These are phyloP conservation scores for Cyamopsis tetragonoloba DNA, from an alignment of 306 rosid genomes.

Conservation along the genomic window DNA sequence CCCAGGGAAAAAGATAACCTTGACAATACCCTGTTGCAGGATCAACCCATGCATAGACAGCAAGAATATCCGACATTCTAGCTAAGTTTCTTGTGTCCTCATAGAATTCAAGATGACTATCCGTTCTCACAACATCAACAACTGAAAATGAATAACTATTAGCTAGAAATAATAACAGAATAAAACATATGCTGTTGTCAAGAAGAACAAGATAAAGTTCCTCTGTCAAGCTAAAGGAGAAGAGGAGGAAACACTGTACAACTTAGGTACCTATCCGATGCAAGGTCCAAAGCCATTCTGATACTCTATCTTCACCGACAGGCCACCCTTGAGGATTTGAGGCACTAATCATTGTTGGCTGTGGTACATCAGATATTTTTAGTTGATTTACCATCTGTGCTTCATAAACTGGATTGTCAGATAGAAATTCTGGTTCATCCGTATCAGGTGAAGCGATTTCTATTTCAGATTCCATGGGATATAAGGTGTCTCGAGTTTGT, in stretches of 20 bases:
- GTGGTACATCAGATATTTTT: slow-evolving; percentile 72
- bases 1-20: slow-evolving; percentile 53
- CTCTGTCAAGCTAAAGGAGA: slow-evolving; percentile 5
- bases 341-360: slow-evolving; percentile 39
- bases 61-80: slow-evolving; percentile 98
- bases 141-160: slow-evolving; percentile 43
- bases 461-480: slow-evolving; percentile 47
- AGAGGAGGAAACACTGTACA: background rate
- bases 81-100: slow-evolving; percentile 84
- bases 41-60: slow-evolving; percentile 97
- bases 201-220: slow-evolving; percentile 9
- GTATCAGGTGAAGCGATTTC: slow-evolving; percentile 49
- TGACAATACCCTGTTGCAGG: slow-evolving; percentile 97
- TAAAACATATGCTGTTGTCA: background rate
- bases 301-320: slow-evolving; percentile 55
- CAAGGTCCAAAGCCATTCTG: slow-evolving; percentile 98
- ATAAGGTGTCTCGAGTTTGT: slow-evolving; percentile 38
- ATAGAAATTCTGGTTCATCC: slow-evolving; percentile 37
- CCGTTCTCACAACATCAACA: slow-evolving; percentile 97
- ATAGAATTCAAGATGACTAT: slow-evolving; percentile 87
- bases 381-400: slow-evolving; percentile 44
- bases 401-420: slow-evolving; percentile 35
- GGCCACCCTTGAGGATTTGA: slow-evolving; percentile 41
- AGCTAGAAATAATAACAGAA: slow-evolving; percentile 26
- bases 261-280: slow-evolving; percentile 70